Evolutionary conservation across 768 basidiomycete genomes (phyloP), one percentile per base, ranked within the genome.

Genomic region (Hebeloma cylindrosporum): DNA sequence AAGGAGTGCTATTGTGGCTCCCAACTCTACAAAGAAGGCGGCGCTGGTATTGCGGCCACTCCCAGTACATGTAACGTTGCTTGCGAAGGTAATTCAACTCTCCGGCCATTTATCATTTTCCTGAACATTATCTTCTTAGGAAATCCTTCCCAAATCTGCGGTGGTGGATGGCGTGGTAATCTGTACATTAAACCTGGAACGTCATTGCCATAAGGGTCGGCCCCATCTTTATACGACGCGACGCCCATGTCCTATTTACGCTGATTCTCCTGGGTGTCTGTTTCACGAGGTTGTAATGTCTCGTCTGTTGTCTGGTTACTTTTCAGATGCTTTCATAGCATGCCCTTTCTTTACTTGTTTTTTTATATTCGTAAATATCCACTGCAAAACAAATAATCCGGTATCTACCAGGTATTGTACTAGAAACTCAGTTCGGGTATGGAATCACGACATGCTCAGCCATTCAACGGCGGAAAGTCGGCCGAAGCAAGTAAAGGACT

Each of bases 1-100:
- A 43, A 38, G 6, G 61, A 71, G 43, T 70, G 69, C 43, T 64
- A 60, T 43, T 71, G 70, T 45, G 68, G 66, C 17, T 57, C 58
- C 4, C 47, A 59, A 36, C 22, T 67, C 20, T 51, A 40, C 52
- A 59, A 55, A 39, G 52, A 59, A 5, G 46, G 46, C 31, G 58
- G 58, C 5, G 47, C 47, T 7, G 60, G 67, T 29, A 45, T 51
- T 29, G 16, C 44, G 5, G 48, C 54, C 5, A 33, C 48, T 31
- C 26, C 52, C 16, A 43, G 38, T 1, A 51, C 65, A 35, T 71
- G 70, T 32, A 59, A 52, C 47, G 57, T 59, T 37, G 45, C 57
- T 29, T 70, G 70, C 42, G 46, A 31, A 39, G 68, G 69, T 70
- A 37, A n/a, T 57, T 50, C 8, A n/a, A n/a, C 20, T 38, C 17